These are phyloP conservation scores for Thraustochytrium striatum DNA, from an alignment of 352 stramenopile genomes.

Conservation along the genomic window DNA sequence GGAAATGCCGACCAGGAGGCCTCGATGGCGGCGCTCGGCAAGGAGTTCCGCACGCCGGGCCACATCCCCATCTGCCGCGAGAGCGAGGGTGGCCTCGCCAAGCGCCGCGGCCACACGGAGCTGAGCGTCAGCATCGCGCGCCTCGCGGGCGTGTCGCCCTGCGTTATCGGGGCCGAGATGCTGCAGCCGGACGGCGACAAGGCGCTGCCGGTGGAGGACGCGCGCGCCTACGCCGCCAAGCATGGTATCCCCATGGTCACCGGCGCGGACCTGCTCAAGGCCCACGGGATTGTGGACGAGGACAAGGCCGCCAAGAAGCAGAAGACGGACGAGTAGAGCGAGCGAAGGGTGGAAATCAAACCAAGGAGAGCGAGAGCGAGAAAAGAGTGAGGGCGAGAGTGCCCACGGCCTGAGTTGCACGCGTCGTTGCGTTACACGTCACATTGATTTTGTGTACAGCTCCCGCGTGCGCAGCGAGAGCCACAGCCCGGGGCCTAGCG, in stretches of 20 bases:
- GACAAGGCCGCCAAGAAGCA: background rate
- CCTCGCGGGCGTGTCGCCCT: conserved; percentile 21
- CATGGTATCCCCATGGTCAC: conserved; percentile 46
- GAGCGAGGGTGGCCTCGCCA: conserved; percentile 28
- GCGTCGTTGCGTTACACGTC: no score
- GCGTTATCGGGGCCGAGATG: conserved; percentile 47
- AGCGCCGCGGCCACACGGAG: conserved; percentile 45
- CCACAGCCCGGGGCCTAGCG: no score
- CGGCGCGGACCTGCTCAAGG: conserved; percentile 36
- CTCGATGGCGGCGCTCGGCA: conserved; percentile 30
- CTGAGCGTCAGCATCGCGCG: conserved; percentile 43
- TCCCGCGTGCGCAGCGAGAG: no score
- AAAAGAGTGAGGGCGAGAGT: no score
- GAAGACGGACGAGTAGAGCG: conserved; percentile 32
- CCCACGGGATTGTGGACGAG: conserved; percentile 14
- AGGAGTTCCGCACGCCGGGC: conserved; percentile 48
- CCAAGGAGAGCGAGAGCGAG: no score
- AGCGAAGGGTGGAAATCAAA: no score
- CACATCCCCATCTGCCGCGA: conserved; percentile 47
- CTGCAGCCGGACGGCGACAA: conserved; percentile 38
- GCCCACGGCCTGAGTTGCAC: no score
- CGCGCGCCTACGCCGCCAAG: conserved; percentile 33
- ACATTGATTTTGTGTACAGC: no score
- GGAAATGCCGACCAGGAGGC: conserved; percentile 21
- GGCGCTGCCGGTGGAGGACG: conserved; percentile 43